Percentiles rank a stretch among this genome's conserved stretches.
Evolutionary conservation across 2,329 filamentous ascomycete genomes (phyloP).

Genomic region (Hymenoscyphus repandus): DNA sequence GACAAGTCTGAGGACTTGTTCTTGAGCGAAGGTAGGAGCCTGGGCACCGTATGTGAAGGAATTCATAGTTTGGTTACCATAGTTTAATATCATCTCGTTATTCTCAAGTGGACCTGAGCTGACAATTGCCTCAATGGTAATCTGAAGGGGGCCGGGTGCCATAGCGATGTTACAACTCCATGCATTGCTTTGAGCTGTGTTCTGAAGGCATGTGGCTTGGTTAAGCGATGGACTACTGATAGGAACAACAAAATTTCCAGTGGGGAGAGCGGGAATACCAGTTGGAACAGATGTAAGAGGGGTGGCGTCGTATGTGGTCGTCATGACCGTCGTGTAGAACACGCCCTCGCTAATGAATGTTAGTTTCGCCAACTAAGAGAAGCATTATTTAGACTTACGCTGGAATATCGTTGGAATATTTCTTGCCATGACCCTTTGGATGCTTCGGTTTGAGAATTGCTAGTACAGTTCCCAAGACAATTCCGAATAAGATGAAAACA

Average conservation of each 20-base stretch:
- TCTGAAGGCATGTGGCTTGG: conserved; percentile 51
- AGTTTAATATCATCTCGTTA: conserved; percentile 31
- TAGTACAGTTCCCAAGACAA: conserved; percentile 45
- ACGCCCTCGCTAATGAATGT: conserved; percentile 12
- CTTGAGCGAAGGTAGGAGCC: conserved; percentile 42
- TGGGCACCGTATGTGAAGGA: conserved; percentile 57
- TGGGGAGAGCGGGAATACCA: conserved; percentile 46
- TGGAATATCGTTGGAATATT: background rate
- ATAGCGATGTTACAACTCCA: conserved; percentile 56
- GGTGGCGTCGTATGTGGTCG: conserved; percentile 43
- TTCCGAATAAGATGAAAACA: conserved; percentile 51
- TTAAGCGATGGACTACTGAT: conserved; percentile 43
- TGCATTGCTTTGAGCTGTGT: conserved; percentile 48
- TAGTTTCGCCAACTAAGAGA: background rate
- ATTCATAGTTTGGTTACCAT: conserved; percentile 34
- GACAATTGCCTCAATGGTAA: conserved; percentile 15
- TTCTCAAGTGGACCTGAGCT: conserved; percentile 22
- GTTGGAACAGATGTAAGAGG: conserved; percentile 46
- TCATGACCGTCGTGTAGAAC: conserved; percentile 24
- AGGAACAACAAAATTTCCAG: conserved; percentile 52
- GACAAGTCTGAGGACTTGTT: conserved; percentile 48
- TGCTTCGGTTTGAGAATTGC: conserved; percentile 22
- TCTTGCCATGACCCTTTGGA: background rate
- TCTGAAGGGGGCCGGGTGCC: conserved; percentile 17
- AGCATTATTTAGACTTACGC: conserved; percentile 19